Evolutionary conservation across 345 rosid genomes (phyloP), one percentile per base, ranked within the genome.

Genomic region (Arabidopsis thaliana): DNA sequence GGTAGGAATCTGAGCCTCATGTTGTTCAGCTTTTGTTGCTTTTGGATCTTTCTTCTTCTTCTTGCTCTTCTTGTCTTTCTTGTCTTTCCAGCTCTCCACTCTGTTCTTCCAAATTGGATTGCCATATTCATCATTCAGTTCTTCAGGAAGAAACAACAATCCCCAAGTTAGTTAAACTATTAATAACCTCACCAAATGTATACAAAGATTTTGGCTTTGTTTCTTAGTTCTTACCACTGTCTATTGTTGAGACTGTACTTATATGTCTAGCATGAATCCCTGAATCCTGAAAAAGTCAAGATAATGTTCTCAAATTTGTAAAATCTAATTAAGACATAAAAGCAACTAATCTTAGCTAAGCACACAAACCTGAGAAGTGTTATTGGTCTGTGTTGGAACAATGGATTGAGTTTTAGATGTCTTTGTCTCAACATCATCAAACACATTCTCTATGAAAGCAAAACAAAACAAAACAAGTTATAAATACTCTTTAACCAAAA

Each of bases 51-150:
- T 92, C 1, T 88, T 52, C 33, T 88, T 52, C 28, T 77, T 56
- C 69, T 86, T 89, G 71, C 82, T 91, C 87, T 90, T 95, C 87
- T 90, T 89, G 80, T 71, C 82, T 84, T 94, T 95, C 82, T 95
- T 95, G 46, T 89, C 97, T 85, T 90, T 95, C 97, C 97, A 92
- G 66, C 96, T 95, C 69, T 95, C 97, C 57, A 95, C 97, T 62
- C 97, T 85, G 76, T 90, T 92, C 87, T 92, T 95, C 99, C 99
- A 95, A 48, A 95, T 89, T 4, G 99, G 96, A 37, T 95, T 95
- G 41, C 93, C 99, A 9, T 75, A 83, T 65, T 92, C 97, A 79
- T 92, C 97, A 33, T 88, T 87, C 68, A 87, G 78, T 69, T 92
- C 99, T 95, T 78, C 77, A 62, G 79, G 16, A 69, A 72, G 66